These are phyloP conservation scores for Aspergillus alliaceus DNA, from an alignment of 2,329 filamentous ascomycete species.

Conservation along the genomic window DNA sequence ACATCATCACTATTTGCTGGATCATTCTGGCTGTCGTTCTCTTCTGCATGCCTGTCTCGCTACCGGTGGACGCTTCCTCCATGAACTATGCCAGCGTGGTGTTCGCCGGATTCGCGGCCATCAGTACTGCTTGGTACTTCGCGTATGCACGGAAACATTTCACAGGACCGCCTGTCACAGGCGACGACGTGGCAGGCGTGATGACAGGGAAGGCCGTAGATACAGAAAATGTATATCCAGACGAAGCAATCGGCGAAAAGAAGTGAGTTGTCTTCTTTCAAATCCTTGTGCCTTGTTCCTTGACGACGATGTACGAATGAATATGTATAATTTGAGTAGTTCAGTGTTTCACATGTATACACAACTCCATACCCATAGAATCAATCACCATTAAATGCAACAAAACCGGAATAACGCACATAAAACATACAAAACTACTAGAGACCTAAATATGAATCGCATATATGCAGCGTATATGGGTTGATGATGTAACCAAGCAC, in stretches of 20 bases:
- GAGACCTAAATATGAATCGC: no score
- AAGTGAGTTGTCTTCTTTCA: not conserved
- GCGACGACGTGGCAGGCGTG: conserved; percentile 31
- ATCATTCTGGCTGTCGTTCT: conserved; percentile 68
- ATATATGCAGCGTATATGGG: no score
- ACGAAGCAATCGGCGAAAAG: conserved; percentile 13
- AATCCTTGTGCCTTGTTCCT: no score
- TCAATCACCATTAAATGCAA: no score
- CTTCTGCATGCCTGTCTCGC: conserved; percentile 71
- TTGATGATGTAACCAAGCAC: no score
- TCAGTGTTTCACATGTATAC: not conserved
- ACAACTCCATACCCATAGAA: no score
- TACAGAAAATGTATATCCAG: conserved; percentile 27
- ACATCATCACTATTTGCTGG: conserved; percentile 68
- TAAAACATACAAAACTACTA: no score
- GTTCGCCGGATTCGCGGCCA: conserved; percentile 61
- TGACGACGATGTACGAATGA: not conserved
- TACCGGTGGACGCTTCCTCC: conserved; percentile 55
- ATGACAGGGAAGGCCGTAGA: conserved; percentile 35
- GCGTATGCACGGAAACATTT: conserved; percentile 64
- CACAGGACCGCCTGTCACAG: conserved; percentile 53
- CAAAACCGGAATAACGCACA: no score
- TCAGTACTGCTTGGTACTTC: conserved; percentile 65
- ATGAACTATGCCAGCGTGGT: conserved; percentile 71
- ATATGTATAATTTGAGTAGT: not conserved